Evolutionary conservation across 2,329 filamentous ascomycete genomes (phyloP).

Genomic region (Exophiala sp.): DNA sequence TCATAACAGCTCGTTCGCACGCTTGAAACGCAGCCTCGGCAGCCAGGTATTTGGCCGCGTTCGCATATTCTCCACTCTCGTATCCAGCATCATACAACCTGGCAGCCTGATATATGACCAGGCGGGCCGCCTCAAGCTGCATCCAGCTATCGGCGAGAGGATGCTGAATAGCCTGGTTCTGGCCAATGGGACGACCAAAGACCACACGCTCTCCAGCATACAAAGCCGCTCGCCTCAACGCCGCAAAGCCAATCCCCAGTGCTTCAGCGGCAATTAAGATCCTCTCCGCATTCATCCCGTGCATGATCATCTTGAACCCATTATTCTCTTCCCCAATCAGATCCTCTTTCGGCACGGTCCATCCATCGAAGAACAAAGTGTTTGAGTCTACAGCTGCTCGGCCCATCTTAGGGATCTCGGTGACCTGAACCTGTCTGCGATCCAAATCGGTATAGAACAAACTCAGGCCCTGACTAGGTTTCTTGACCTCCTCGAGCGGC

Average conservation of each 20-base stretch:
- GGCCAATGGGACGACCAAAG: slow-evolving; percentile 53
- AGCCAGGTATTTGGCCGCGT: slow-evolving; percentile 53
- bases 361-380: slow-evolving; percentile 41
- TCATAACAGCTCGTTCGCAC: slow-evolving; percentile 54
- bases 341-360: slow-evolving; percentile 38
- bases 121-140: slow-evolving; percentile 56
- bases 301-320: slow-evolving; percentile 43
- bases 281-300: slow-evolving; percentile 38
- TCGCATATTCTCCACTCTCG: slow-evolving; percentile 50
- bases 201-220: slow-evolving; percentile 49
- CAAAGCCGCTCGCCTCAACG: slow-evolving; percentile 38
- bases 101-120: slow-evolving; percentile 57
- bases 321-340: slow-evolving; percentile 41
- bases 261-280: slow-evolving; percentile 38
- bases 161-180: slow-evolving; percentile 56
- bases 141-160: slow-evolving; percentile 55
- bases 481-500: slow-evolving; percentile 39
- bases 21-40: slow-evolving; percentile 57
- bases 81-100: slow-evolving; percentile 52
- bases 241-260: slow-evolving; percentile 43
- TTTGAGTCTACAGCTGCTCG: slow-evolving; percentile 43
- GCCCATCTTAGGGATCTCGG: slow-evolving; percentile 45
- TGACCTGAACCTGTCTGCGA: slow-evolving; percentile 35
- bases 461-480: slow-evolving; percentile 40
- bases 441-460: slow-evolving; percentile 45